These are phyloP conservation scores for Chlorella sp. DNA, from an alignment of 139 green algal genomes.

Conservation along the genomic window DNA sequence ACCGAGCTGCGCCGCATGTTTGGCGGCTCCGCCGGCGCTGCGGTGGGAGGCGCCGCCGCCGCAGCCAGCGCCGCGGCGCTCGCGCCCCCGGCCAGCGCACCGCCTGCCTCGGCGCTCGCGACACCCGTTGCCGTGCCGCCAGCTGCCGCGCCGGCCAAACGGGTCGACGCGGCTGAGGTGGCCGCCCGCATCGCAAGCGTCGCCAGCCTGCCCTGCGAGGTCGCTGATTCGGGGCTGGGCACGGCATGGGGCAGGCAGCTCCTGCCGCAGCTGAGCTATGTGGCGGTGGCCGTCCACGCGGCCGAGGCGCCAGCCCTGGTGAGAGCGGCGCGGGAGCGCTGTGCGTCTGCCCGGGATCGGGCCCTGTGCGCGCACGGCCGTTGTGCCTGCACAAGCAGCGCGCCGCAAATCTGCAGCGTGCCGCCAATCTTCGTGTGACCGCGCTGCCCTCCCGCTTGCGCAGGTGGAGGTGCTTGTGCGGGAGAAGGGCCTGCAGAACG, in stretches of 20 bases:
- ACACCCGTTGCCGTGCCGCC: background rate
- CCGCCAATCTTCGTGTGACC: no score
- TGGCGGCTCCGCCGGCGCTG: constrained; percentile 62
- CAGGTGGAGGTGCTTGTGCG: background rate
- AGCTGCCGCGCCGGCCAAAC: no score
- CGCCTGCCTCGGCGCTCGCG: background rate
- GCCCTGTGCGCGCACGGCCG: no score
- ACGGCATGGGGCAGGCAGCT: constrained; percentile 18
- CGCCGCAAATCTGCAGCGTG: no score
- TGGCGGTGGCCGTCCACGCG: constrained; percentile 4
- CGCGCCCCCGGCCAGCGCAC: background rate
- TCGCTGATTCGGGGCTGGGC: constrained; percentile 19
- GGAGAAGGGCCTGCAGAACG: constrained; percentile 8
- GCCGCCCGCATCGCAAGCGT: constrained; percentile 2
- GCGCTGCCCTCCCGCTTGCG: no score
- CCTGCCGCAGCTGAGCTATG: constrained; percentile 14
- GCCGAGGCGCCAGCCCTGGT: background rate
- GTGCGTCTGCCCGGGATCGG: no score
- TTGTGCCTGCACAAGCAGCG: no score
- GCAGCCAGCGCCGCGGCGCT: background rate
- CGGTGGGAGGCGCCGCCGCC: constrained; percentile 54
- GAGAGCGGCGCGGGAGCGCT: background rate
- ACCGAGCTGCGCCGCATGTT: constrained; percentile 58
- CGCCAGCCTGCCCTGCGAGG: constrained; percentile 1
- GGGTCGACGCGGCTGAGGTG: constrained; percentile 5